A percentile compares a stretch with the other conserved stretches of the same genome.
Evolutionary conservation across 257 asterid species (phyloP).

Genomic region (Salvia miltiorrhiza): DNA sequence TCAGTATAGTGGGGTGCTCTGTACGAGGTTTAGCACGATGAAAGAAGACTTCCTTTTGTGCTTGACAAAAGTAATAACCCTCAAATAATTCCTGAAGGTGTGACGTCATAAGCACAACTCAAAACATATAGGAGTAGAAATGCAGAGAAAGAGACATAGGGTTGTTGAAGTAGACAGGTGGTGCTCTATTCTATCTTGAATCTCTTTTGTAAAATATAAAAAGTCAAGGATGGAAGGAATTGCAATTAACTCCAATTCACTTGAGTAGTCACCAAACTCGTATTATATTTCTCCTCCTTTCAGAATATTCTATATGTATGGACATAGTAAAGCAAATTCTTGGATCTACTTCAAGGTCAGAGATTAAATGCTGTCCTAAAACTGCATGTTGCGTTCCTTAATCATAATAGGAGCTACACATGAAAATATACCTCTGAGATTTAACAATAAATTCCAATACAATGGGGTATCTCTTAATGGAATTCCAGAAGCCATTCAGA

Average conservation of each 20-base stretch:
- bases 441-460: neutral
- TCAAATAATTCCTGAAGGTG: slow-evolving; percentile 82
- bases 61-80: slow-evolving; percentile 97
- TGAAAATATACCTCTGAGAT: neutral
- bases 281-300: neutral
- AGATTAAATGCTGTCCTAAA: neutral
- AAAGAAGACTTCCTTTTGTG: slow-evolving; percentile 85
- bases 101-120: neutral
- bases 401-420: neutral
- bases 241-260: neutral
- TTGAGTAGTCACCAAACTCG: neutral
- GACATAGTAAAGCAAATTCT: neutral
- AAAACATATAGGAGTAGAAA: neutral
- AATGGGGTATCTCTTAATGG: neutral
- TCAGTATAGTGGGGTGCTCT: slow-evolving; percentile 78
- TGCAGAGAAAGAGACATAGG: neutral
- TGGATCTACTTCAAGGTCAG: neutral
- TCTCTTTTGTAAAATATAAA: neutral
- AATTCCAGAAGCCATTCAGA: neutral
- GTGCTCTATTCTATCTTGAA: neutral
- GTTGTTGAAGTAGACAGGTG: neutral
- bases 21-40: slow-evolving; percentile 79
- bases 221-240: neutral
- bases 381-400: neutral
- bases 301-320: neutral